Evolutionary conservation across 768 basidiomycete genomes (phyloP).

Genomic region (Calocybe cyanea): DNA sequence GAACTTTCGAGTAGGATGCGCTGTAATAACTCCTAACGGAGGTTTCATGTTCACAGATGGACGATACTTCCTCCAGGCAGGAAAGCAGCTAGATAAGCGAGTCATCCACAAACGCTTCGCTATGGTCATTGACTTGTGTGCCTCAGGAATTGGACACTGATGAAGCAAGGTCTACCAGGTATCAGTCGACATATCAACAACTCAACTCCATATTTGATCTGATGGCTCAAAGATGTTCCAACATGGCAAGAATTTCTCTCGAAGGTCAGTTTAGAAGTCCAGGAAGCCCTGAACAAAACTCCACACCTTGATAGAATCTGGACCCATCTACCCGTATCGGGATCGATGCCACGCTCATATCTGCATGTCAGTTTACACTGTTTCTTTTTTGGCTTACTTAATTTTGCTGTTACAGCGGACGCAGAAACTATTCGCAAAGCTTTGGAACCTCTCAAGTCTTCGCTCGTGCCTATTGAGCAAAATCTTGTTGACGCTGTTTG

Average conservation of each 20-base stretch:
- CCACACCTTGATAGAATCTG: conserved; percentile 44
- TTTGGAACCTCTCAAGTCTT: conserved; percentile 50
- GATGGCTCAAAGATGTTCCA: conserved; percentile 61
- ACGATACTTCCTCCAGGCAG: conserved; percentile 91
- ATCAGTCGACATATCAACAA: too few species aligned
- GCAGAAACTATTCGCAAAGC: conserved; percentile 57
- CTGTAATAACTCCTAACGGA: conserved; percentile 63
- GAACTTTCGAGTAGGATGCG: conserved; percentile 49
- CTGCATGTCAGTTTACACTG: conserved; percentile 43
- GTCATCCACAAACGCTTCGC: conserved; percentile 16
- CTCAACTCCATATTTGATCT: too few species aligned
- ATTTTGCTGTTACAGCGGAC: conserved; percentile 42
- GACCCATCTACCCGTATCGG: conserved; percentile 64
- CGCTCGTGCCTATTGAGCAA: conserved; percentile 56
- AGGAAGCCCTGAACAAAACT: neutral
- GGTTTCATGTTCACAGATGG: conserved; percentile 95
- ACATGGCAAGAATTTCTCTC: conserved; percentile 86
- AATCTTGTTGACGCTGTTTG: conserved; percentile 85
- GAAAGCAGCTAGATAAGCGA: conserved; percentile 81
- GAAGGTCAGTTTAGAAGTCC: conserved; percentile 44
- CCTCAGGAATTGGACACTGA: conserved; percentile 82
- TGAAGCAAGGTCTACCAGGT: conserved; percentile 90
- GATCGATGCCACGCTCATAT: conserved; percentile 76
- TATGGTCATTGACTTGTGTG: neutral
- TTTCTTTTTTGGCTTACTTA: neutral